Evolutionary conservation across 495 filamentous ascomycete species (phyloP), one percentile per base, ranked within the genome.

Genomic region (Podospora didyma): DNA sequence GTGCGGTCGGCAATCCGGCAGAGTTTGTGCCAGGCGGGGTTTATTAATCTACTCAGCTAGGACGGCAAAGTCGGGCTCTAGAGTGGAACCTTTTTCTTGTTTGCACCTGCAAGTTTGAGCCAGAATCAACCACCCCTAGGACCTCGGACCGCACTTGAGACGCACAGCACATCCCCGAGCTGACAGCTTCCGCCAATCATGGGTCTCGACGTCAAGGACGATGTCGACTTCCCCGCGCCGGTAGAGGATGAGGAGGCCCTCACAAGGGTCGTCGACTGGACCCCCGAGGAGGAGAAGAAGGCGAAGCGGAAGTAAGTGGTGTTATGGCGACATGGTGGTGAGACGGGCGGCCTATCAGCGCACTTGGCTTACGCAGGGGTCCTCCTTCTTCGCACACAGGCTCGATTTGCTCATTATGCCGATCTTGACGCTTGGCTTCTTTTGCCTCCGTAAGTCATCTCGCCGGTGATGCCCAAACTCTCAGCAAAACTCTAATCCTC

Each of bases 361-460:
- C 5, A 16, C 39, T 42, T 42, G 39, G 2, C 39, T 42, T 42
- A 42, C 39, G n/a, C 39, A 17, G n/a, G 39, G 39, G n/a, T 5
- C n/a, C 6, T 10, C 39, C 39, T 5, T 14, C 4, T 16, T 42
- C 31, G 31, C 26, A 12, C 20, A 12, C 31, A 83, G 78, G 54
- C 49, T 83, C 20, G 80, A 83, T 58, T 61, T 78, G 5, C 80
- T 79, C 59, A 53, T 69, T 9, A 62, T 84, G 16, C 80, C 80
- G 1, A 67, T 79, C 26, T 68, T 84, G n/a, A 74, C 72, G 2
- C 57, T 84, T 12, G 81, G 79, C 17, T 82, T 86, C 57, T 86
- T 87, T 62, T 69, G 78, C 21, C 58, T 84, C 10, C 81, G 59
- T 57, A 81, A 22, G 68, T 82, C 22, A 0, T 24, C 37, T 58